Evolutionary conservation across 176 grass and related monocot species (phyloP).

Genomic region (Pontederia crassipes): DNA sequence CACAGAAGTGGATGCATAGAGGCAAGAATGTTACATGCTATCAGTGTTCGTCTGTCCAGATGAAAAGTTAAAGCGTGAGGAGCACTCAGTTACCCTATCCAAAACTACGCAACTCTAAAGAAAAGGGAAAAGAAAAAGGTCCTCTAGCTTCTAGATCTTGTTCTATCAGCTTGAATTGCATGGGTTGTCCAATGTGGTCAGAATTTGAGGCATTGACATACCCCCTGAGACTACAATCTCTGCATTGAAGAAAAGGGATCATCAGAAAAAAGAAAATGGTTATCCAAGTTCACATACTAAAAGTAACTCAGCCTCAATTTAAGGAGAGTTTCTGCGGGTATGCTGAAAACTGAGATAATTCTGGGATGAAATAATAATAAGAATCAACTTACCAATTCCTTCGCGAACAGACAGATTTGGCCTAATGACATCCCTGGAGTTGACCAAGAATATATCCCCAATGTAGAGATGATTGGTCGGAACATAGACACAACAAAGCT

Average conservation of each 20-base stretch:
- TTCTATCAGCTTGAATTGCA: constrained; percentile 1
- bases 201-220: constrained; percentile 24
- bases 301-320: background rate
- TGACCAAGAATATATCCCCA: constrained; percentile 15
- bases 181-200: constrained; percentile 4
- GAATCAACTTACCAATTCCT: constrained; percentile 8
- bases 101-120: background rate
- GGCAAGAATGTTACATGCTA: no score
- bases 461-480: constrained; percentile 24
- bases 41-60: no score
- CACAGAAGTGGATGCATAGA: no score
- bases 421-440: constrained; percentile 14
- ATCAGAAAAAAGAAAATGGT: no score
- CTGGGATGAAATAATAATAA: no score
- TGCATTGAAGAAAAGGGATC: background rate
- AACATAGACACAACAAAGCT: constrained; percentile 19
- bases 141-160: background rate
- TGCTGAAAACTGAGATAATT: no score
- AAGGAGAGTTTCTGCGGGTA: no score
- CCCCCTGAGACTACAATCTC: constrained; percentile 20
- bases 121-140: background rate
- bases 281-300: background rate
- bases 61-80: no score
- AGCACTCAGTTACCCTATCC: no score
- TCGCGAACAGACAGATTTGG: constrained; percentile 17